Conservation (phyloP, 148 eudicot species). For the Heliosperma pusillum region DNA sequence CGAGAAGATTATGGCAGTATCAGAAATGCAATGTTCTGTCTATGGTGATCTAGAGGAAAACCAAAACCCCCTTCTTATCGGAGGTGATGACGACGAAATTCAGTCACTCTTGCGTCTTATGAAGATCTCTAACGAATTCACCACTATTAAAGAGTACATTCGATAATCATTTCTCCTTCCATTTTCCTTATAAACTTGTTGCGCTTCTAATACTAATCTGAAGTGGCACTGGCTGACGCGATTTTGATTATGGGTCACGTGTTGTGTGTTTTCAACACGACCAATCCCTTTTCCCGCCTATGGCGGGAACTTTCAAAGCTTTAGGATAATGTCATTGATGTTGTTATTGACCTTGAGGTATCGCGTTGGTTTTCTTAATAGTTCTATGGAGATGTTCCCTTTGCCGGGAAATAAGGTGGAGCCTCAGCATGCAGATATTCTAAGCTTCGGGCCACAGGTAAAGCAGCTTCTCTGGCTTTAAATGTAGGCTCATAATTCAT, state of each 20-base stretch:
- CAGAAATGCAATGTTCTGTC: constrained; percentile 8
- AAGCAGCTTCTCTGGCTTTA: background rate
- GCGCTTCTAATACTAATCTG: background rate
- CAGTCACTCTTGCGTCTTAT: constrained; percentile 27
- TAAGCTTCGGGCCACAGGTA: background rate
- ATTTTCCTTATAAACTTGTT: no score
- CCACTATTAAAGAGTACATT: constrained; percentile 21
- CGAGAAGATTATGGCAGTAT: constrained; percentile 23
- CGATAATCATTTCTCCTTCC: background rate
- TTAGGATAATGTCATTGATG: no score
- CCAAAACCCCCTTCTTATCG: constrained; percentile 1
- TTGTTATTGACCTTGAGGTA: background rate
- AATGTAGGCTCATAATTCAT: background rate
- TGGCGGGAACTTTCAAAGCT: no score
- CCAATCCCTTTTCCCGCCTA: no score
- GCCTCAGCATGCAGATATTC: constrained; percentile 12
- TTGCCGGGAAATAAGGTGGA: constrained; percentile 33
- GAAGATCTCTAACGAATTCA: constrained; percentile 34
- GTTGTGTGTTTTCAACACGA: no score
- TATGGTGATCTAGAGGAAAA: constrained; percentile 16
- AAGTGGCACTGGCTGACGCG: background rate
- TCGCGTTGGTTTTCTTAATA: background rate
- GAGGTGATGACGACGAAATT: constrained; percentile 10
- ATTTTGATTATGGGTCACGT: background rate
- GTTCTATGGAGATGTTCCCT: constrained; percentile 42